A percentile compares a stretch with the other conserved stretches of the same genome.
These are phyloP conservation scores for Acorus gramineus DNA, from an alignment of 106 monocot genomes.

Conservation along the genomic window DNA sequence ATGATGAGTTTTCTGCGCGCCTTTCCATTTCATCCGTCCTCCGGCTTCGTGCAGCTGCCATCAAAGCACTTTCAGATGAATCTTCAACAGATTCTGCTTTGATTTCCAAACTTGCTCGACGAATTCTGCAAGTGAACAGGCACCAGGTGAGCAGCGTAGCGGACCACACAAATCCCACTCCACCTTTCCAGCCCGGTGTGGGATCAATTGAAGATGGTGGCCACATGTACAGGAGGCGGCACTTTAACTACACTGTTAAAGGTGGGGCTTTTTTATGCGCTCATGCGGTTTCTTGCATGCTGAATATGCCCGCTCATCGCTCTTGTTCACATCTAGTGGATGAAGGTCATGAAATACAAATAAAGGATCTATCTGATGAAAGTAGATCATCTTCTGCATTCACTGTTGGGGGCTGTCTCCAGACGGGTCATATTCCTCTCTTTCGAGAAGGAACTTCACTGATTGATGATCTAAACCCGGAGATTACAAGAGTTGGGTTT, in stretches of 20 bases:
- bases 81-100: conserved; percentile 65
- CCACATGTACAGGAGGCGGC: conserved; percentile 25
- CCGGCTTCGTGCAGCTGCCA: conserved; percentile 79
- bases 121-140: conserved; percentile 38
- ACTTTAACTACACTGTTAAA: conserved; percentile 36
- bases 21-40: conserved; percentile 84
- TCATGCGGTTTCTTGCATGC: conserved; percentile 45
- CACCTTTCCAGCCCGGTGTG: conserved; percentile 6
- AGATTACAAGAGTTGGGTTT: conserved; percentile 5
- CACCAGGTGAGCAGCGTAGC: conserved; percentile 14
- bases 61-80: conserved; percentile 70
- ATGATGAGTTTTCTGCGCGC: conserved; percentile 91
- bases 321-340: conserved; percentile 7
- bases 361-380: conserved; percentile 5
- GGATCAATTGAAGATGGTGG: conserved; percentile 13
- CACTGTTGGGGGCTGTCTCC: conserved; percentile 9
- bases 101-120: conserved; percentile 51
- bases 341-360: not conserved
- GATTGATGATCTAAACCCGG: conserved; percentile 3
- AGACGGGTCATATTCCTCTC: conserved; percentile 10
- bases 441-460: conserved; percentile 8
- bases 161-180: conserved; percentile 3
- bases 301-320: conserved; percentile 23
- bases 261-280: conserved; percentile 65
- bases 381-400: not conserved